Evolutionary conservation across 306 rosid genomes (phyloP), one percentile per base, ranked within the genome.

Genomic region (Abrus precatorius): DNA sequence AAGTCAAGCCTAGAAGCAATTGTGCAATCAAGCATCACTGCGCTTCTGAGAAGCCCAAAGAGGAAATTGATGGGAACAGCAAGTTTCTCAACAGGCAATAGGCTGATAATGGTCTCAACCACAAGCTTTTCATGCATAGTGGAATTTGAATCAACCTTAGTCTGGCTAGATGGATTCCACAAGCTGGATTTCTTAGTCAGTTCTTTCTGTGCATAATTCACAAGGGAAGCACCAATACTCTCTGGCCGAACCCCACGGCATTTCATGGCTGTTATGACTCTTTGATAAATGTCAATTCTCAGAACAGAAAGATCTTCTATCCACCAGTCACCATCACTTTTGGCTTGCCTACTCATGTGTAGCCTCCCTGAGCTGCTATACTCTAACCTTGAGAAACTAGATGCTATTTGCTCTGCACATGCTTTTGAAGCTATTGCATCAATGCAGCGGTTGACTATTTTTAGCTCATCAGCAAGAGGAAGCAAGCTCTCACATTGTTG

Each of bases 301-400:
- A 96, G 88, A 82, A 85, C 91, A n/a, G 97, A 93, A 61, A 96
- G 89, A 84, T 96, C 99, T 83, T 96, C 99, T 44, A 96, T 90
- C 99, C 99, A 96, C 99, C 99, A 96, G 72, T 96, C 99, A 66
- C 90, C 91, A 30, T 92, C 98, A 77, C 91, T 84, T 82, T 93
- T 96, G 36, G 97, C 87, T 64, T 93, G 97, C 83, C 87, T 86
- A 81, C 94, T 93, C 99, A 96, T 96, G 69, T 96, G 97, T 45
- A 96, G 83, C 84, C 98, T 89, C 54, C 99, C 99, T 30, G 99
- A 96, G 83, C 93, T 92, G 93, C 99, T 96, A 61, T 96, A 96
- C 91, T 96, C 99, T 48, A 96, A 88, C 50, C 99, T 79, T 9
- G 99, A 96, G 85, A 96, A 96, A 80, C 99, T 96, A 1, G 98